A percentile compares a stretch with the other conserved stretches of the same genome.
These are phyloP conservation scores for Thalassiosira exigua DNA, from an alignment of 352 stramenopile genomes.

Conservation along the genomic window DNA sequence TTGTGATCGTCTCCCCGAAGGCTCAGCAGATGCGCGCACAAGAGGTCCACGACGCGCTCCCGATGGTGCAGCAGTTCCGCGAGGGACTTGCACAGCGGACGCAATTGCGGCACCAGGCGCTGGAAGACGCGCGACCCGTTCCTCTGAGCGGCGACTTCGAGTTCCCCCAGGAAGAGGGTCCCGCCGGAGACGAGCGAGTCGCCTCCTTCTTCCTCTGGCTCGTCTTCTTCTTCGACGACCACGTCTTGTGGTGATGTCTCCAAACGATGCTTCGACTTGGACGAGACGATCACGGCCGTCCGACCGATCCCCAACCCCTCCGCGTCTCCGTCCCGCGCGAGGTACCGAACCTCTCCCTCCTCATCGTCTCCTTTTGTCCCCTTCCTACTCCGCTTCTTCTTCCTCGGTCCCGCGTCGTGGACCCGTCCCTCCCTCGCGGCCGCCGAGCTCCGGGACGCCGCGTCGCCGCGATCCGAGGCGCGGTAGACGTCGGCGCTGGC, in stretches of 20 bases:
- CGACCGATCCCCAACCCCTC: conserved; percentile 54
- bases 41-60: conserved; percentile 72
- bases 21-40: conserved; percentile 74
- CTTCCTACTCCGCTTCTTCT: conserved; percentile 39
- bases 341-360: conserved; percentile 42
- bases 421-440: conserved; percentile 75
- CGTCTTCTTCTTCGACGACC: conserved; percentile 25
- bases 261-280: conserved; percentile 36
- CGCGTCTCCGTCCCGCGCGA: conserved; percentile 53
- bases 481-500: conserved; percentile 84
- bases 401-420: conserved; percentile 57
- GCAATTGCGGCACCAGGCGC: conserved; percentile 71
- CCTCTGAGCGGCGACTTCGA: conserved; percentile 76
- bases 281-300: conserved; percentile 58
- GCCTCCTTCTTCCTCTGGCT: conserved; percentile 54
- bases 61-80: conserved; percentile 81
- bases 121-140: conserved; percentile 83
- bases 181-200: conserved; percentile 50
- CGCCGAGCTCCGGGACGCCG: conserved; percentile 46
- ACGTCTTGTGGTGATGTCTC: conserved; percentile 1
- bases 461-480: conserved; percentile 45
- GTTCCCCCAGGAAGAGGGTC: conserved; percentile 74
- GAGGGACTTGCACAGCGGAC: conserved; percentile 74
- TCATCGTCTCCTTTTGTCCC: conserved; percentile 21
- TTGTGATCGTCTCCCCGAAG: not conserved